phyloP scores from a whole-genome alignment of 208 protist species.

The Trypanosoma rangeli region DNA sequence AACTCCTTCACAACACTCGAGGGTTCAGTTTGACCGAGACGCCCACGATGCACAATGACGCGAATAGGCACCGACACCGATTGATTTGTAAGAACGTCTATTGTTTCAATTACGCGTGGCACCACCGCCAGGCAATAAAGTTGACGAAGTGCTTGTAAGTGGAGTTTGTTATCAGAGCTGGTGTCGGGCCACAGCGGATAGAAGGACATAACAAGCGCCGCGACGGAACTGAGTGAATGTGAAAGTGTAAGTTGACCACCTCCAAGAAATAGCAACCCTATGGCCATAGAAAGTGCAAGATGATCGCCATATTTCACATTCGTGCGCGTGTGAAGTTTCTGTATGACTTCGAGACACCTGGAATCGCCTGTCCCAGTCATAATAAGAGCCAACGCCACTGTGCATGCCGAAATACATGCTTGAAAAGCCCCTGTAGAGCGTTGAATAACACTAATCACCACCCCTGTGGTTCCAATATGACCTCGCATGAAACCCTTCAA shows the following conservation, averaged over 20 bases:
- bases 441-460: slow-evolving; percentile 53
- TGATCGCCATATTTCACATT: slow-evolving; percentile 91
- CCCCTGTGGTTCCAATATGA: slow-evolving; percentile 57
- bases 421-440: slow-evolving; percentile 77
- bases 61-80: slow-evolving; percentile 71
- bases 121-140: slow-evolving; percentile 95
- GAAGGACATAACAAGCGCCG: slow-evolving; percentile 90
- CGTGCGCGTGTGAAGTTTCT: slow-evolving; percentile 56
- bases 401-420: slow-evolving; percentile 67
- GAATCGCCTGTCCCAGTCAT: slow-evolving; percentile 94
- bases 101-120: slow-evolving; percentile 87
- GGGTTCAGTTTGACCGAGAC: slow-evolving; percentile 26
- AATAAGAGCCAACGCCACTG: slow-evolving; percentile 70
- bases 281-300: slow-evolving; percentile 94
- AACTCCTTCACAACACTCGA: slow-evolving; percentile 35
- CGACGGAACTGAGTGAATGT: slow-evolving; percentile 78
- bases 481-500: slow-evolving; percentile 68
- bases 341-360: slow-evolving; percentile 65
- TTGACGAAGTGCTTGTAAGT: slow-evolving; percentile 91
- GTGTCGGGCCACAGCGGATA: slow-evolving; percentile 92
- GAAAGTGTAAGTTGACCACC: slow-evolving; percentile 89
- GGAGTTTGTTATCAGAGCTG: slow-evolving; percentile 90
- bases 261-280: slow-evolving; percentile 95
- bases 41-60: slow-evolving; percentile 45
- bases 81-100: slow-evolving; percentile 87